Evolutionary conservation across 2,329 filamentous ascomycete species (phyloP).

Genomic region (Phoma sp.): DNA sequence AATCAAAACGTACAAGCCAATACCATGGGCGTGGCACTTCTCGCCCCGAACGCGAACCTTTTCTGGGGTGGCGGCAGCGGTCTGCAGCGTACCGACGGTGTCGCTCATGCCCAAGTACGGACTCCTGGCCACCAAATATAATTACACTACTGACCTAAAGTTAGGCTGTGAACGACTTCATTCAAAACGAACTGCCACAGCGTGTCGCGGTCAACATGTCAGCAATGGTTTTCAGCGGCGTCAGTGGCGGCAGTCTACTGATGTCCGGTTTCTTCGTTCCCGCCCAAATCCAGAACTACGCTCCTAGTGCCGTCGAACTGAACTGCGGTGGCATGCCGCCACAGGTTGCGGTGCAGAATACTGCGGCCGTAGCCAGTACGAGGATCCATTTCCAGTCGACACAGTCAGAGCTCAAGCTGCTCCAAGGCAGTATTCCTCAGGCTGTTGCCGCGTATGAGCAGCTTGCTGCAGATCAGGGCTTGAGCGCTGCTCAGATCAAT

Average conservation of each 20-base stretch:
- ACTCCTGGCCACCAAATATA: too few species aligned
- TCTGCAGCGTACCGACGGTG: constrained; percentile 60
- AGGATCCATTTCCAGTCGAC: constrained; percentile 65
- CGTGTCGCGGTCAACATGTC: constrained; percentile 60
- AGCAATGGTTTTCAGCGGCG: constrained; percentile 64
- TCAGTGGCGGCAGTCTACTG: constrained; percentile 61
- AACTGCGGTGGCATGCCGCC: constrained; percentile 63
- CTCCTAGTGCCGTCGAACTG: constrained; percentile 59
- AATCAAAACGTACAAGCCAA: constrained; percentile 60
- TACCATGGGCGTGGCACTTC: constrained; percentile 60
- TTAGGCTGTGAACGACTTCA: constrained; percentile 58
- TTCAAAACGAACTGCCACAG: constrained; percentile 57
- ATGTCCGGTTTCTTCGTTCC: constrained; percentile 65
- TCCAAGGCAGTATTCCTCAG: constrained; percentile 59
- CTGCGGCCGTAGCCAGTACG: constrained; percentile 51
- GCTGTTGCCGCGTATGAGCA: constrained; percentile 60
- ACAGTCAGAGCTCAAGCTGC: constrained; percentile 55
- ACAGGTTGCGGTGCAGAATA: constrained; percentile 58
- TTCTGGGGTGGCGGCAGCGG: constrained; percentile 65
- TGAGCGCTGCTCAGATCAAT: constrained; percentile 55
- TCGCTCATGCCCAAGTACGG: constrained; percentile 56
- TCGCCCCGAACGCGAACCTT: constrained; percentile 60
- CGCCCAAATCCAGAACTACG: constrained; percentile 59
- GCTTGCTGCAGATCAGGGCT: constrained; percentile 52
- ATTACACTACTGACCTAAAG: too few species aligned